Percentiles rank a stretch among this genome's conserved stretches.
phyloP scores from a whole-genome alignment of 768 basidiomycete species.

The Russula vinacea region DNA sequence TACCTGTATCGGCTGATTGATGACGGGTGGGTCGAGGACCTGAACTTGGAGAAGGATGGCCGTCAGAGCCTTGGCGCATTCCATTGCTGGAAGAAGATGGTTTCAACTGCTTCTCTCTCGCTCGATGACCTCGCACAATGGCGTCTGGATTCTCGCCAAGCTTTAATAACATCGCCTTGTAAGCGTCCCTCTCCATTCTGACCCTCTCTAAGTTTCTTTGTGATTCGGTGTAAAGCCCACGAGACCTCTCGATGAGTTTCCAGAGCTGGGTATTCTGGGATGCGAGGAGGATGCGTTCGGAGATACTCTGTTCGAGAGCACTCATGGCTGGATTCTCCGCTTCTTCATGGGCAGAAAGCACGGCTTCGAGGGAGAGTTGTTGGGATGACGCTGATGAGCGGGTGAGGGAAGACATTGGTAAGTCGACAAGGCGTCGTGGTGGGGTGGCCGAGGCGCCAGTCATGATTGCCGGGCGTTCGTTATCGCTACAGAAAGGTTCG shows the following conservation, averaged over 20 bases:
- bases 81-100: constrained; percentile 36
- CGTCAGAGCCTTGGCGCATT: constrained; percentile 31
- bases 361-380: constrained; percentile 44
- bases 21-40: constrained; percentile 29
- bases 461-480: constrained; percentile 19
- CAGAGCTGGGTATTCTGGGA: constrained; percentile 88
- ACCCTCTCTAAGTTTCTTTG: constrained; percentile 85
- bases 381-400: constrained; percentile 35
- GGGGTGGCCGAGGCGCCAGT: constrained; percentile 21
- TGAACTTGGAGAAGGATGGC: constrained; percentile 23
- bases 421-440: constrained; percentile 26
- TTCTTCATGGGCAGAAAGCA: constrained; percentile 54
- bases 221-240: constrained; percentile 73
- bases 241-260: constrained; percentile 93
- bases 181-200: constrained; percentile 72
- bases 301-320: constrained; percentile 74
- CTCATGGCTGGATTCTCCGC: constrained; percentile 50
- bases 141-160: constrained; percentile 49
- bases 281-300: constrained; percentile 76
- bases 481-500: constrained; percentile 5
- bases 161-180: constrained; percentile 39
- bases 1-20: constrained; percentile 40
- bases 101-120: constrained; percentile 35
- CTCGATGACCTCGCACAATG: constrained; percentile 34
- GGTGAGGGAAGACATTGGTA: constrained; percentile 15